Base-by-base conservation (phyloP, 2,329 filamentous ascomycete species). In the Fusarium anguioides region DNA sequence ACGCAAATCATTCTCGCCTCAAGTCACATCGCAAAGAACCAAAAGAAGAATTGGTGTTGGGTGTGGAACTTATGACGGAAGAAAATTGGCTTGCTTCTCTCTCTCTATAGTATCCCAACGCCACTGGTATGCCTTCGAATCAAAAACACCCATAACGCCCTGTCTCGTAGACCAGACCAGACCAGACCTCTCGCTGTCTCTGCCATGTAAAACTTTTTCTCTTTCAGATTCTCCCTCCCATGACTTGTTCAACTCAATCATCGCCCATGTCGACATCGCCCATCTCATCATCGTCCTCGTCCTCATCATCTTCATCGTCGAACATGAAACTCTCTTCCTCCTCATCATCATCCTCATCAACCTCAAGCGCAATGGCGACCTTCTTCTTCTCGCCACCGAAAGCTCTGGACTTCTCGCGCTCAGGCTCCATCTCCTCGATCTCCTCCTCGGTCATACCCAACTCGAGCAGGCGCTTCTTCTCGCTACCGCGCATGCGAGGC, bases 401-500 rank as follows among this genome's bases (percentile, higher is more conserved):
- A 6, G 76, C 78, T 68, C 78, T 78, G 66, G 74, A 74, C 61
- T 76, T 74, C 68, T 73, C 70, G 62, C 75, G 75, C 61, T 78
- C 76, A 42, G 74, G 74, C 70, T 81, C 77, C 68, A 82, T 81
- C 77, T 85, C 84, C 35, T 75, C 75, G 39, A 79, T 79, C 75
- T 86, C 85, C 78, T 84, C 75, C 52, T 77, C 83, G 71, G 84
- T 76, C 52, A 79, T 48, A 37, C 71, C 83, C 76, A 86, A 81
- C 74, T 87, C 81, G 72, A 86, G 86, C 72, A 91, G 79, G 56
- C 81, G 80, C 74, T 82, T 81, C 81, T 84, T 85, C 83, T 90
- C 87, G 79, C 84, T 87, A 73, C 85, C 87, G 72, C 87, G 83
- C 78, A 91, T 83, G 76, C 87, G 87, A 72, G 93, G 93, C 74